Conservation (phyloP, 2,329 filamentous ascomycete species). For the Chaetomium globosum region DNA sequence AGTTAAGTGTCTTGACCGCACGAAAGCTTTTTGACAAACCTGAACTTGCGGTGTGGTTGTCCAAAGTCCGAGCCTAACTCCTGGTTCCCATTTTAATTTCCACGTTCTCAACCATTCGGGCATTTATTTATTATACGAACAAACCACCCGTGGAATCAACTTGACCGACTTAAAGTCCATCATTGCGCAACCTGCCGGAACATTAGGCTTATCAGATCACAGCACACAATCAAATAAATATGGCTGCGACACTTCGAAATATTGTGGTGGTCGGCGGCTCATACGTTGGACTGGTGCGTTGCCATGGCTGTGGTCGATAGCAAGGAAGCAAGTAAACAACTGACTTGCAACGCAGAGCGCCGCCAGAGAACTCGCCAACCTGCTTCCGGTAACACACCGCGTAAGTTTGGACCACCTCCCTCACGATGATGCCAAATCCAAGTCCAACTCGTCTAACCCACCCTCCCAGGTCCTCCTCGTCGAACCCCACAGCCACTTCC, state of each 20-base stretch:
- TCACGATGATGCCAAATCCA: neutral
- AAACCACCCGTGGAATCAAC: too few species aligned
- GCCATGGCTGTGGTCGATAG: neutral
- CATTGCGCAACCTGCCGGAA: neutral
- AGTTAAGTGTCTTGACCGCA: neutral
- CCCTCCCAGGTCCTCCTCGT: slow-evolving; percentile 44
- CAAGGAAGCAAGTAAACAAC: neutral
- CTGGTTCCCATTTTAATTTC: neutral
- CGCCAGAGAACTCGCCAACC: slow-evolving; percentile 43
- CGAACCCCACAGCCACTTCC: slow-evolving; percentile 54
- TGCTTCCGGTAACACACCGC: slow-evolving; percentile 44
- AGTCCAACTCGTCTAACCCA: neutral
- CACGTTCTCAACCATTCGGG: neutral
- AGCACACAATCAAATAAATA: neutral
- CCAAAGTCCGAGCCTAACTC: neutral
- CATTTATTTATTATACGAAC: too few species aligned
- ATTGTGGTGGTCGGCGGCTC: slow-evolving; percentile 52
- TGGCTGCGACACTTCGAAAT: slow-evolving; percentile 39
- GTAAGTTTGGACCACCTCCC: slow-evolving; percentile 31
- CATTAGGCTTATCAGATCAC: neutral
- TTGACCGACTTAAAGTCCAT: neutral
- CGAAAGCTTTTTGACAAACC: neutral
- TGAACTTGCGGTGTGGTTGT: neutral
- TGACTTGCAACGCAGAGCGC: slow-evolving; percentile 36
- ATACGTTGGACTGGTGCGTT: slow-evolving; percentile 48